phyloP scores from a whole-genome alignment of 805 yeast species.

The Nakazawaea ernobii region DNA sequence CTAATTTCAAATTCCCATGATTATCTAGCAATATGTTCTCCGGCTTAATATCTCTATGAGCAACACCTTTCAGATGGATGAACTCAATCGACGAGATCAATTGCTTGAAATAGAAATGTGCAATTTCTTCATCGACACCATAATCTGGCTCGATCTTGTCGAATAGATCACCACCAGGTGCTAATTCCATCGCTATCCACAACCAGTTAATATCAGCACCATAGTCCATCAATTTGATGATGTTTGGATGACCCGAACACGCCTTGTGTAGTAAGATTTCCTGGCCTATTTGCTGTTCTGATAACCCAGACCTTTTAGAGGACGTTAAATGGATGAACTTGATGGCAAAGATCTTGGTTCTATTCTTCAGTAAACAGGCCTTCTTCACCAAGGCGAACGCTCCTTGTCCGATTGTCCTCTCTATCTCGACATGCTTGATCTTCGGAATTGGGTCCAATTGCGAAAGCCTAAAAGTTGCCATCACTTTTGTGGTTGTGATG shows the following conservation, averaged over 20 bases:
- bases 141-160: slow-evolving; percentile 75
- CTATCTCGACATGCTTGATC: slow-evolving; percentile 39
- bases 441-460: slow-evolving; percentile 44
- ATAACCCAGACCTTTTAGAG: slow-evolving; percentile 25
- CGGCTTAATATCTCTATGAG: slow-evolving; percentile 66
- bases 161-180: slow-evolving; percentile 71
- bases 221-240: slow-evolving; percentile 48
- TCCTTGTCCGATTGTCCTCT: slow-evolving; percentile 59
- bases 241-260: slow-evolving; percentile 55
- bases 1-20: slow-evolving; percentile 62
- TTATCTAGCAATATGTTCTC: slow-evolving; percentile 61
- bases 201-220: slow-evolving; percentile 52
- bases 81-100: slow-evolving; percentile 54
- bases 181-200: slow-evolving; percentile 64
- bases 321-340: slow-evolving; percentile 44
- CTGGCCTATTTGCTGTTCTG: slow-evolving; percentile 31
- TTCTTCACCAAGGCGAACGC: slow-evolving; percentile 59
- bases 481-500: background rate
- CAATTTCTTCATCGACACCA: slow-evolving; percentile 61
- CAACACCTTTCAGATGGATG: slow-evolving; percentile 58
- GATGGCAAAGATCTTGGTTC: slow-evolving; percentile 44
- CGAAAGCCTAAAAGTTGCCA: slow-evolving; percentile 29
- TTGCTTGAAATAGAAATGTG: slow-evolving; percentile 66
- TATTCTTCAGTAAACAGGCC: slow-evolving; percentile 33
- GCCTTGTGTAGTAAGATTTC: slow-evolving; percentile 57